These are phyloP conservation scores for Arctium minus DNA, from an alignment of 129 eudicot genomes.

Conservation along the genomic window DNA sequence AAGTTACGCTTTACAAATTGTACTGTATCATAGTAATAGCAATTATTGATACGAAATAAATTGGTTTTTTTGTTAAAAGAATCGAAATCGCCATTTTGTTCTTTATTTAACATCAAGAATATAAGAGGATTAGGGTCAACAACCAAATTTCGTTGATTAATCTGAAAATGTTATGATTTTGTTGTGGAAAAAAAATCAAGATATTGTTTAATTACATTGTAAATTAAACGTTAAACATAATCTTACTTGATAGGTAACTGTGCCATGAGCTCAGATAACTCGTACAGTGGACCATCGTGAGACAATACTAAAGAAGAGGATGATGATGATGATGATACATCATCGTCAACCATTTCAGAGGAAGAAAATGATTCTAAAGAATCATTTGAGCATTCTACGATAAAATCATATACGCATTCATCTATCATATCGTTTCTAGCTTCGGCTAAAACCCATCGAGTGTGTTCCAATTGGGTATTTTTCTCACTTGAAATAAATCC, in stretches of 20 bases:
- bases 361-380: constrained; percentile 16
- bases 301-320: constrained; percentile 28
- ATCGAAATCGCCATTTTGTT: neutral
- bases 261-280: constrained; percentile 72
- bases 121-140: neutral
- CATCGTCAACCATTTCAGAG: constrained; percentile 32
- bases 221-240: neutral
- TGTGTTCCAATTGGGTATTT: neutral
- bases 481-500: constrained; percentile 9
- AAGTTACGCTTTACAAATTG: neutral
- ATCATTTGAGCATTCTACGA: constrained; percentile 10
- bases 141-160: neutral
- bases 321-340: constrained; percentile 15
- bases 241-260: constrained; percentile 80
- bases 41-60: neutral
- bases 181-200: neutral
- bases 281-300: constrained; percentile 53
- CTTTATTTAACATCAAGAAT: neutral
- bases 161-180: neutral
- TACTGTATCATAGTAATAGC: neutral
- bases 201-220: neutral
- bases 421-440: neutral
- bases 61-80: neutral
- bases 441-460: constrained; percentile 22
- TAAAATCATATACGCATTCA: constrained; percentile 12